A percentile compares a stretch with the other conserved stretches of the same genome.
phyloP scores from a whole-genome alignment of 176 grass and related monocot species.

The Poa pratensis region DNA sequence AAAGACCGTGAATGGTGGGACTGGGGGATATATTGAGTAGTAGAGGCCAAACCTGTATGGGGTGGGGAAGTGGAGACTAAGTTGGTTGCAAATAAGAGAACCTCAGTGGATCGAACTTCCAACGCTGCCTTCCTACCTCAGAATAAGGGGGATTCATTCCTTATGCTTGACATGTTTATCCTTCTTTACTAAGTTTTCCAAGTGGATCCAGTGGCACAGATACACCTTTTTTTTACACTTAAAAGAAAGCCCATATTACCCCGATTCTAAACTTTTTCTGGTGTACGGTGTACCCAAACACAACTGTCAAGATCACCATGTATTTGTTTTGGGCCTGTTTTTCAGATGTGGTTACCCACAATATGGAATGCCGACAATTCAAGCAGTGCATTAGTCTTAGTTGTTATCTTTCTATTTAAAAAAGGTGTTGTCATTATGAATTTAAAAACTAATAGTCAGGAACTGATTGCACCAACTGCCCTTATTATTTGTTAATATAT shows the following conservation, averaged over 20 bases:
- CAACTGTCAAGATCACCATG: neutral
- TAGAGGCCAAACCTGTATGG: neutral
- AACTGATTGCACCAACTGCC: neutral
- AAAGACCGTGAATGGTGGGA: neutral
- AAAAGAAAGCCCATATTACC: no score
- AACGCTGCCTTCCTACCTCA: no score
- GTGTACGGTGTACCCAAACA: neutral
- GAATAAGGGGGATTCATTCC: no score
- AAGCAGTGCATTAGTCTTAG: neutral
- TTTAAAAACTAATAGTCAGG: neutral
- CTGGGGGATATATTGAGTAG: neutral
- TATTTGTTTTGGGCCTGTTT: neutral
- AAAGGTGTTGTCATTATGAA: neutral
- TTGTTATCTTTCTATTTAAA: neutral
- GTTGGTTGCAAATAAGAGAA: neutral
- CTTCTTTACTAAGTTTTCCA: no score
- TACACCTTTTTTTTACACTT: no score
- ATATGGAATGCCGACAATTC: neutral
- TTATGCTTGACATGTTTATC: no score
- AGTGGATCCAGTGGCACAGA: no score
- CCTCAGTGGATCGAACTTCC: no score
- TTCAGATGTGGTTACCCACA: neutral
- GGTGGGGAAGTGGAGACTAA: neutral
- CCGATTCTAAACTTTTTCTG: no score
- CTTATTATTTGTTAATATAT: no score